These are phyloP conservation scores for Clonostachys chloroleuca DNA, from an alignment of 2,329 filamentous ascomycete species.

Conservation along the genomic window DNA sequence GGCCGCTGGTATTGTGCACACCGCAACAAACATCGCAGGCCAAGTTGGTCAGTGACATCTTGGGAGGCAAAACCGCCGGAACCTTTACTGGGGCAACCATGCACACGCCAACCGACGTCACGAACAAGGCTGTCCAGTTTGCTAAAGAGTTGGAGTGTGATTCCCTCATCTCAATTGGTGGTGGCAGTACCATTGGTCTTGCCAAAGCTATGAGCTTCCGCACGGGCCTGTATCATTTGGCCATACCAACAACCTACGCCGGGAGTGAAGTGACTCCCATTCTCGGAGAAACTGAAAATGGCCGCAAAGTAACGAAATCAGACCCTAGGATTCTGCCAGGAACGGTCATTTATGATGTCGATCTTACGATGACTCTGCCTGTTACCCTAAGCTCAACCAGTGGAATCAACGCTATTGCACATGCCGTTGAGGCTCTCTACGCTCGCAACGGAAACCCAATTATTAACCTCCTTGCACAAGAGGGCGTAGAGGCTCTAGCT, in stretches of 20 bases:
- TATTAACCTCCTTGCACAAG: conserved; percentile 50
- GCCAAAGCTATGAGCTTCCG: conserved; percentile 51
- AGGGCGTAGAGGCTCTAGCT: conserved; percentile 50
- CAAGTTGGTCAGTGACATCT: conserved; percentile 5
- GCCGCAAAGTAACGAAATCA: conserved; percentile 50
- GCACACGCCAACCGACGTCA: conserved; percentile 56
- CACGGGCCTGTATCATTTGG: conserved; percentile 47
- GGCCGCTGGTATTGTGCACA: conserved; percentile 51
- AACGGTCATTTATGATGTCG: conserved; percentile 62
- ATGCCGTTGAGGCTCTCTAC: conserved; percentile 55
- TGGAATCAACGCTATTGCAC: conserved; percentile 63
- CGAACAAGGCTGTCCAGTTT: conserved; percentile 46
- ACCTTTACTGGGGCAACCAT: conserved; percentile 51
- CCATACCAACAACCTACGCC: conserved; percentile 56
- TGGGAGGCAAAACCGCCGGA: conserved; percentile 5
- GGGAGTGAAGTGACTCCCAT: conserved; percentile 63
- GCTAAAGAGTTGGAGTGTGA: conserved; percentile 40
- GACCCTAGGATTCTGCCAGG: conserved; percentile 56
- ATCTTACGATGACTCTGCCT: conserved; percentile 56
- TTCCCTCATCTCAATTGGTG: conserved; percentile 54
- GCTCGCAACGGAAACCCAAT: conserved; percentile 57
- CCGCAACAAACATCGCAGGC: conserved; percentile 18
- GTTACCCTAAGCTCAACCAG: conserved; percentile 47
- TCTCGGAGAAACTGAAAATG: conserved; percentile 55
- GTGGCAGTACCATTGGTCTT: conserved; percentile 56